Conservation (phyloP, 495 filamentous ascomycete genomes). For the Gamarada debralockiae region DNA sequence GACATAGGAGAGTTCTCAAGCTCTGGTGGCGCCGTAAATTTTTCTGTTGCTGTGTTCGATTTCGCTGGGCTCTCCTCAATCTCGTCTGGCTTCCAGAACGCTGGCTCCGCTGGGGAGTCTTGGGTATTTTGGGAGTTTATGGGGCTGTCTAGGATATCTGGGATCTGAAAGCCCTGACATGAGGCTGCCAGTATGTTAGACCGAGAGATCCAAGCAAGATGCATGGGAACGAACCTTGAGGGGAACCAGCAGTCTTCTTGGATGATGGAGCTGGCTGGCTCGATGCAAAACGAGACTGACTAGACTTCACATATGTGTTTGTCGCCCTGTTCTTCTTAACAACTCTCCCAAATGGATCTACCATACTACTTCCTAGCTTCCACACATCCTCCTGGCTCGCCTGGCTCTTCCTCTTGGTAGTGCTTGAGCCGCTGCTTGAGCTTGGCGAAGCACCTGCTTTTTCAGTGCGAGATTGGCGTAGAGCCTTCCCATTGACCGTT, state of each 20-base stretch:
- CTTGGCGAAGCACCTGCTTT: background rate
- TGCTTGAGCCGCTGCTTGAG: background rate
- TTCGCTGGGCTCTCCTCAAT: background rate
- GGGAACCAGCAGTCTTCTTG: no score
- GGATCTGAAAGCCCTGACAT: background rate
- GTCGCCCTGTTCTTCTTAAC: conserved; percentile 8
- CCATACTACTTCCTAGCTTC: conserved; percentile 13
- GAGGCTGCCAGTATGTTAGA: no score
- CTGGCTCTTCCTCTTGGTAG: background rate
- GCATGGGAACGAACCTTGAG: no score
- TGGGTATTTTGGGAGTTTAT: background rate
- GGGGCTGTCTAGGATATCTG: background rate
- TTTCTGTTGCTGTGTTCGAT: no score
- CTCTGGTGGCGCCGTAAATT: no score
- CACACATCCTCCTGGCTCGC: background rate
- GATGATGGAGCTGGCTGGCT: no score
- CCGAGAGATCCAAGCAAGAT: no score
- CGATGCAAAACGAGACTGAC: background rate
- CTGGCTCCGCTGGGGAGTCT: background rate
- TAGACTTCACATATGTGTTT: background rate
- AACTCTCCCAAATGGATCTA: conserved; percentile 8
- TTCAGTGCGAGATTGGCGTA: background rate
- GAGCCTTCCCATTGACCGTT: background rate
- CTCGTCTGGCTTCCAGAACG: background rate
- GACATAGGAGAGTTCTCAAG: no score